Evolutionary conservation across 305 asterid species (phyloP).

Genomic region (Solanum hybrid): DNA sequence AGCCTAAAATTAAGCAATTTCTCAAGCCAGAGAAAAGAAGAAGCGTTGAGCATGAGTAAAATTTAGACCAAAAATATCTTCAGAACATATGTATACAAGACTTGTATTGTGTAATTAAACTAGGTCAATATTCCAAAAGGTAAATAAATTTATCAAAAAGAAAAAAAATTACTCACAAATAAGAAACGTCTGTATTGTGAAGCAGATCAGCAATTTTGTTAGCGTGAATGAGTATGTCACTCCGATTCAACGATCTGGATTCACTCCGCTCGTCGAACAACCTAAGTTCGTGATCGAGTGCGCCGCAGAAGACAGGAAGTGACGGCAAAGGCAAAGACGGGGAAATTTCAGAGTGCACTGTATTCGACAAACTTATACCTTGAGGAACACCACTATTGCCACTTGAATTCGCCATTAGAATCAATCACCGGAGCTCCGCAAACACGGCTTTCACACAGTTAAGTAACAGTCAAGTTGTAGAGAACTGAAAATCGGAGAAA

Average conservation of each 20-base stretch:
- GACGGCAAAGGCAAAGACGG: constrained; percentile 84
- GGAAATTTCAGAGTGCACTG: constrained; percentile 86
- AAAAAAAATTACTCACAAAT: constrained; percentile 48
- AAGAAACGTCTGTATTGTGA: constrained; percentile 65
- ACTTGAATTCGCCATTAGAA: constrained; percentile 41
- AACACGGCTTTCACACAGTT: background rate
- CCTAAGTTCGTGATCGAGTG: constrained; percentile 65
- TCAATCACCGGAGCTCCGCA: constrained; percentile 4
- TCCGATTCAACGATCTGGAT: constrained; percentile 35
- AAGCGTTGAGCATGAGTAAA: background rate
- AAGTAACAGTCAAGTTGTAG: background rate
- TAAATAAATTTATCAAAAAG: background rate
- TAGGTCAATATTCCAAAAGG: background rate
- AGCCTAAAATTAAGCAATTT: background rate
- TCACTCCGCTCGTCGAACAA: constrained; percentile 41
- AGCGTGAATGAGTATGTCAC: constrained; percentile 38
- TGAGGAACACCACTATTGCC: constrained; percentile 37
- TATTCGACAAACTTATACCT: constrained; percentile 74
- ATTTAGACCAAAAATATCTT: background rate
- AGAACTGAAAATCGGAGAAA: background rate
- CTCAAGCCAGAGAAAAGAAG: background rate
- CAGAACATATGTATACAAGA: background rate
- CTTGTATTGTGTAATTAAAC: background rate
- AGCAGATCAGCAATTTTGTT: constrained; percentile 73
- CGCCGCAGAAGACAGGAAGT: constrained; percentile 91